Evolutionary conservation across 192 early-diverging fungal genomes (phyloP), one percentile per base, ranked within the genome.

Genomic region (Coemansia sp.): DNA sequence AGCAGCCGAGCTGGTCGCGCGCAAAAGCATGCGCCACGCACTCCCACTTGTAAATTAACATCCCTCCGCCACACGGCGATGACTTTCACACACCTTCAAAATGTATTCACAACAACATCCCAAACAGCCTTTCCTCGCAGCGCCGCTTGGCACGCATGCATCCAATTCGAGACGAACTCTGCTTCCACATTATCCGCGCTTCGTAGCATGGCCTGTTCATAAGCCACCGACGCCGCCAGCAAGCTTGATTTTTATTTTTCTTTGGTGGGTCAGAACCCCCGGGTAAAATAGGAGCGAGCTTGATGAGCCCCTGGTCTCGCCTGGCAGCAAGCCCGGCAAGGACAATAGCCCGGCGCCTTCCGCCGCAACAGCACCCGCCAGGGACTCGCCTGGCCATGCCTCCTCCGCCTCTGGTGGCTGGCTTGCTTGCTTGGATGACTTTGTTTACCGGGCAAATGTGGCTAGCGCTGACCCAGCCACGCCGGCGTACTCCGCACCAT

Each of bases 401-500:
- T n/a, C n/a, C n/a, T n/a, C n/a, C n/a, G n/a, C n/a, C n/a, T 53
- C 49, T 4, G 27, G 27, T 31, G 29, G 49, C 25, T 53, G 49
- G 49, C 9, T 53, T 31, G 20, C 25, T 5, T 53, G 49, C 24
- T 11, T 27, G 49, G 5, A 5, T 11, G 10, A 11, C 37, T 38
- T 11, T 38, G 6, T 11, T 38, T 38, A 5, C 37, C 5, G 6
- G 37, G 29, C 42, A 27, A 38, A 27, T 9, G 3, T 22, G 54
- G 54, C 54, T 17, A 31, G n/a, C 3, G 47, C 5, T 0, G 47
- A 35, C 9, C 35, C 35, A 37, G 56, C 32, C 17, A 51, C 47
- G 22, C 47, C 29, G 9, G 10, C 71, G 75, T 36, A 86, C 83
- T 0, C 73, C 74, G 9, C 84, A 84, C 67, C 82, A 84, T 42